A percentile compares a stretch with the other conserved stretches of the same genome.
phyloP scores from a whole-genome alignment of 2,329 filamentous ascomycete genomes.

The Neopestalotiopsis clavispora region DNA sequence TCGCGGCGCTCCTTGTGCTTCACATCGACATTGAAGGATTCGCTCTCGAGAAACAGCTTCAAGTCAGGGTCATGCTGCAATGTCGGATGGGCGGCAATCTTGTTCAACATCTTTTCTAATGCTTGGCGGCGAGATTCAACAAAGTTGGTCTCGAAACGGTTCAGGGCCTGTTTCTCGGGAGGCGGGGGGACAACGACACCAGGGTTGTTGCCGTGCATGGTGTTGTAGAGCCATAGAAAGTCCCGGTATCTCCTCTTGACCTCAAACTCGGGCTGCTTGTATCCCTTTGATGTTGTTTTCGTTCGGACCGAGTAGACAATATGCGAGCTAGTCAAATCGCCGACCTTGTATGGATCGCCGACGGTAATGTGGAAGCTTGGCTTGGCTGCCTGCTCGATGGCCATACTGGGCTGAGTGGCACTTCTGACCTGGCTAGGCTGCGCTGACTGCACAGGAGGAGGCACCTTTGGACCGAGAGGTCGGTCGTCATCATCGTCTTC shows the following conservation, averaged over 20 bases:
- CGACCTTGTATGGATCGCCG: constrained; percentile 97
- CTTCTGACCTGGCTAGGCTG: constrained; percentile 55
- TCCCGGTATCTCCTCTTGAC: constrained; percentile 94
- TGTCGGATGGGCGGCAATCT: constrained; percentile 85
- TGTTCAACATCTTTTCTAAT: constrained; percentile 97
- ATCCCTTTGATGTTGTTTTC: constrained; percentile 95
- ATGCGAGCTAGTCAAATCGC: constrained; percentile 93
- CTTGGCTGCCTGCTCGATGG: constrained; percentile 90
- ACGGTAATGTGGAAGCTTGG: constrained; percentile 90
- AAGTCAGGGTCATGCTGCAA: constrained; percentile 92
- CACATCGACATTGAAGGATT: constrained; percentile 92
- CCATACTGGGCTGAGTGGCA: constrained; percentile 76
- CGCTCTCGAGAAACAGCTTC: constrained; percentile 96
- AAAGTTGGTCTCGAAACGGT: constrained; percentile 95
- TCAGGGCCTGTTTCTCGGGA: constrained; percentile 96
- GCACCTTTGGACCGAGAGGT: constrained; percentile 63
- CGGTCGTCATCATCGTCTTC: constrained; percentile 68
- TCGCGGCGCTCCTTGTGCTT: constrained; percentile 97
- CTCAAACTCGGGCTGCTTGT: constrained; percentile 88
- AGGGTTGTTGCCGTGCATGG: constrained; percentile 91
- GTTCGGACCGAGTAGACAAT: constrained; percentile 97
- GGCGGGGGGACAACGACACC: constrained; percentile 94
- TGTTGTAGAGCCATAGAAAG: constrained; percentile 97
- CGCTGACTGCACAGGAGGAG: constrained; percentile 67
- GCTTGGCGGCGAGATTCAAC: constrained; percentile 91